Conservation (phyloP, 2,329 filamentous ascomycete genomes). For the Talaromyces sp. region DNA sequence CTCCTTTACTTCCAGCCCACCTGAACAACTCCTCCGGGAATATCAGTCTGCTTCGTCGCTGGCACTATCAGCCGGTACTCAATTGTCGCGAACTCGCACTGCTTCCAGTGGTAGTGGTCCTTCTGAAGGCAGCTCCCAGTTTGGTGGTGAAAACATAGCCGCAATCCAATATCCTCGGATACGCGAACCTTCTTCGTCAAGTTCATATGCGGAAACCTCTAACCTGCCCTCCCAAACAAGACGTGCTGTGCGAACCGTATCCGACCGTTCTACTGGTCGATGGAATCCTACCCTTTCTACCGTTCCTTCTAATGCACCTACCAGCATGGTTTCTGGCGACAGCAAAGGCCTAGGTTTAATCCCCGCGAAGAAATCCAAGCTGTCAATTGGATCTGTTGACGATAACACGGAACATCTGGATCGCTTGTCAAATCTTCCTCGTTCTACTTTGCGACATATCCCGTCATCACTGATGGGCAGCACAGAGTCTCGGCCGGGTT, state of each 20-base stretch:
- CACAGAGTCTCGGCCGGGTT: slow-evolving; percentile 23
- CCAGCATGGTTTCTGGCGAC: slow-evolving; percentile 19
- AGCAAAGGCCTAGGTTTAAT: slow-evolving; percentile 7
- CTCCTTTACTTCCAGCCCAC: slow-evolving; percentile 37
- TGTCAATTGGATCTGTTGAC: slow-evolving; percentile 31
- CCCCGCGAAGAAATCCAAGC: slow-evolving; percentile 15
- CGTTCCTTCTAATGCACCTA: slow-evolving; percentile 29
- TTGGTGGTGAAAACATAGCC: slow-evolving; percentile 17
- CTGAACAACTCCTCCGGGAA: slow-evolving; percentile 25
- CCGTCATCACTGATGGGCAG: slow-evolving; percentile 33
- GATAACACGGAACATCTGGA: slow-evolving; percentile 30
- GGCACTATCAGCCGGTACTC: slow-evolving; percentile 16
- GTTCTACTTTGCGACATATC: slow-evolving; percentile 19
- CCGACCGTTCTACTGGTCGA: slow-evolving; percentile 28
- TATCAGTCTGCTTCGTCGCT: slow-evolving; percentile 29
- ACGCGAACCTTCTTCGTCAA: slow-evolving; percentile 32
- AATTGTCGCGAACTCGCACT: slow-evolving; percentile 6
- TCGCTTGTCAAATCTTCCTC: slow-evolving; percentile 30
- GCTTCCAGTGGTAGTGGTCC: slow-evolving; percentile 7
- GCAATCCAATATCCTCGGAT: slow-evolving; percentile 35
- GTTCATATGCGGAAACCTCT: slow-evolving; percentile 36
- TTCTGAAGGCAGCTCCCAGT: slow-evolving; percentile 2
- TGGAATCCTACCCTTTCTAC: slow-evolving; percentile 41
- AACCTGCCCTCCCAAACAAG: slow-evolving; percentile 16
- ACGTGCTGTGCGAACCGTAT: slow-evolving; percentile 24